phyloP scores from a whole-genome alignment of 1,139 yeast species.

The Pichiaceae sp. region DNA sequence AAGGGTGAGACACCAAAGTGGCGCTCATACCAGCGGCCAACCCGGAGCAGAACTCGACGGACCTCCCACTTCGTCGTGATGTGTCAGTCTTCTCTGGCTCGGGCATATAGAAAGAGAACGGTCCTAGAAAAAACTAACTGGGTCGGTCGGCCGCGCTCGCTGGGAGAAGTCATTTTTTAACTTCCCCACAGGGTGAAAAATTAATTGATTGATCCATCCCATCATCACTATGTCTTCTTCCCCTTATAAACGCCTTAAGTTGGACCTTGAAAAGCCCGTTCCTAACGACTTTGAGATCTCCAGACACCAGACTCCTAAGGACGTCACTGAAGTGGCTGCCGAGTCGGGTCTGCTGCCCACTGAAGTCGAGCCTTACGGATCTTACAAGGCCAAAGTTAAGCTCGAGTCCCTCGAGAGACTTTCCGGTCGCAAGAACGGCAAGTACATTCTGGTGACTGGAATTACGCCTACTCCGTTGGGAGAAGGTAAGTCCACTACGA shows the following conservation, averaged over 20 bases:
- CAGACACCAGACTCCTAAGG: constrained; percentile 81
- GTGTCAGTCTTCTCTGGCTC: neutral
- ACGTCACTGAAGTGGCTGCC: constrained; percentile 68
- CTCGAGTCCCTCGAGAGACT: constrained; percentile 69
- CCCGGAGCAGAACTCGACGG: constrained; percentile 38
- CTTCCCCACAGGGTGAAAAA: neutral
- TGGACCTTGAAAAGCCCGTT: constrained; percentile 67
- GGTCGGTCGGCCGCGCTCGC: neutral
- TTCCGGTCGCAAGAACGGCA: constrained; percentile 62
- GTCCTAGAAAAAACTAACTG: neutral
- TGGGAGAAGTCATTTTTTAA: neutral
- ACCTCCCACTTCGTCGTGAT: no score
- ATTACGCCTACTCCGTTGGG: constrained; percentile 98
- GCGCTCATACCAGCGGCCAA: constrained; percentile 76
- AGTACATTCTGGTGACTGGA: constrained; percentile 90
- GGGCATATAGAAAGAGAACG: neutral
- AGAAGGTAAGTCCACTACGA: constrained; percentile 96
- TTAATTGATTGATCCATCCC: neutral
- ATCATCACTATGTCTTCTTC: constrained; percentile 7
- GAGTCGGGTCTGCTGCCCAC: constrained; percentile 78
- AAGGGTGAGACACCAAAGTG: constrained; percentile 78
- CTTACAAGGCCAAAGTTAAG: constrained; percentile 86
- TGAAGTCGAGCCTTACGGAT: constrained; percentile 88
- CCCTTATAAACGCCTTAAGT: constrained; percentile 35
- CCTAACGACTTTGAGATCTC: constrained; percentile 94